Evolutionary conservation across 768 basidiomycete species (phyloP), one percentile per base, ranked within the genome.

Genomic region (Inosperma sp.): DNA sequence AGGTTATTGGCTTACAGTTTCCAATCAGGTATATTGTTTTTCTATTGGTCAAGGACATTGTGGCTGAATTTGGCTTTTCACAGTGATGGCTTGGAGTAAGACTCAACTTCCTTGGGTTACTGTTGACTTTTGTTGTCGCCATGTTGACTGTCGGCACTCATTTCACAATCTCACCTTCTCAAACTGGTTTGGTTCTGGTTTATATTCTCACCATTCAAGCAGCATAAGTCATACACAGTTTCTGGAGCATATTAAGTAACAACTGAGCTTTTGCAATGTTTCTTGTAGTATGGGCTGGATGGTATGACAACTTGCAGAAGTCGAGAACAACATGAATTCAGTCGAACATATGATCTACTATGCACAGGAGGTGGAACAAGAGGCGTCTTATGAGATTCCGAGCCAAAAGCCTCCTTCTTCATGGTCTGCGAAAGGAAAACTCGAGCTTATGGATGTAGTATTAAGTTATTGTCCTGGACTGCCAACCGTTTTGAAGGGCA

Each of bases 101-200:
- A 21, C 72, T 90, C 1, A 87, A 89, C 59, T 77, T 81, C 53
- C 74, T 86, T 39, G 87, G 88, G 12, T 79, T 77, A 2, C 58
- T 82, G 30, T 63, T 84, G 56, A 80, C 83, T 61, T 66, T 75
- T 36, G 80, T 80, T 19, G 89, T 96, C 34, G 78, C 88, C 2
- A 74, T 97, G 60, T 76, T 96, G 52, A 75, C 88, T 10, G 82
- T 94, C 16, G 84, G 77, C 16, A 80, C 83, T 2, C 76, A 88
- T 33, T 85, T 84, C 62, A 76, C 69, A 9, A 84, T 93, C 42
- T 87, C 84, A 1, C 86, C 89, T 0, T 80, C 86, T 0, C 76
- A 85, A 57, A 82, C 84, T 42, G 89, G 88, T 57, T 68, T 92
- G 19, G 79, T 84, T 19, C 67, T 92, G 19, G 85, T 84, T 0